phyloP scores from a whole-genome alignment of 2,329 filamentous ascomycete species.

The Cladosporium sp. region DNA sequence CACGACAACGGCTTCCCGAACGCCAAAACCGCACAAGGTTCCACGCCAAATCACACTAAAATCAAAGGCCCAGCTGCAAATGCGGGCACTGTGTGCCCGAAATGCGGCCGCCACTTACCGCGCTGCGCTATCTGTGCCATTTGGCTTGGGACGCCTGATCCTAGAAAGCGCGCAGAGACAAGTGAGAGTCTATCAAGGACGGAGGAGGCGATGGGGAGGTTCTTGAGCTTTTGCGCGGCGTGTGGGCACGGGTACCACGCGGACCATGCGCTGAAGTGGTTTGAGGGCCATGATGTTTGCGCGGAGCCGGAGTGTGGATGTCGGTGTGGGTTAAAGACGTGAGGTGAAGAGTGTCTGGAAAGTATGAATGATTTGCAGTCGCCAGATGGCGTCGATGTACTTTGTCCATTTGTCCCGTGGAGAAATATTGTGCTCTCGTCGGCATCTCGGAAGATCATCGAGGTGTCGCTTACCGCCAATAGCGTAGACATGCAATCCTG shows the following conservation, averaged over 20 bases:
- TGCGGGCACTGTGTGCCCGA: slow-evolving; percentile 53
- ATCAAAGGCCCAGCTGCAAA: slow-evolving; percentile 25
- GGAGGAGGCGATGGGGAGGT: slow-evolving; percentile 48
- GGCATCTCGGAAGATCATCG: too few species aligned
- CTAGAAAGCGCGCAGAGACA: slow-evolving; percentile 35
- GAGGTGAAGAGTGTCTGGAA: background rate
- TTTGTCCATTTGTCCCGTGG: too few species aligned
- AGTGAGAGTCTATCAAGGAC: slow-evolving; percentile 21
- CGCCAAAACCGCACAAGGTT: slow-evolving; percentile 4
- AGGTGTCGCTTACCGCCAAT: too few species aligned
- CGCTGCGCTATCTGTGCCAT: slow-evolving; percentile 59
- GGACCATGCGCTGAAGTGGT: slow-evolving; percentile 60
- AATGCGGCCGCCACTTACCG: slow-evolving; percentile 60
- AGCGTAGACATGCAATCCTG: too few species aligned
- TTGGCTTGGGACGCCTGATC: slow-evolving; percentile 58
- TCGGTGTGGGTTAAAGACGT: slow-evolving; percentile 36
- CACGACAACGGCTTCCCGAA: slow-evolving; percentile 29
- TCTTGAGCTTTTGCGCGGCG: slow-evolving; percentile 58
- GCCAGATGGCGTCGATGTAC: too few species aligned
- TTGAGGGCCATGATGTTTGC: slow-evolving; percentile 51
- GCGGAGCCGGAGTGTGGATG: slow-evolving; percentile 54
- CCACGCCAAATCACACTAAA: slow-evolving; percentile 21
- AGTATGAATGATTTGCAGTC: too few species aligned
- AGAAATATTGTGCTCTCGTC: too few species aligned
- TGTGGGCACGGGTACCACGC: slow-evolving; percentile 64